These are phyloP conservation scores for Camillea tinctor DNA, from an alignment of 2,329 filamentous ascomycete genomes.

Conservation along the genomic window DNA sequence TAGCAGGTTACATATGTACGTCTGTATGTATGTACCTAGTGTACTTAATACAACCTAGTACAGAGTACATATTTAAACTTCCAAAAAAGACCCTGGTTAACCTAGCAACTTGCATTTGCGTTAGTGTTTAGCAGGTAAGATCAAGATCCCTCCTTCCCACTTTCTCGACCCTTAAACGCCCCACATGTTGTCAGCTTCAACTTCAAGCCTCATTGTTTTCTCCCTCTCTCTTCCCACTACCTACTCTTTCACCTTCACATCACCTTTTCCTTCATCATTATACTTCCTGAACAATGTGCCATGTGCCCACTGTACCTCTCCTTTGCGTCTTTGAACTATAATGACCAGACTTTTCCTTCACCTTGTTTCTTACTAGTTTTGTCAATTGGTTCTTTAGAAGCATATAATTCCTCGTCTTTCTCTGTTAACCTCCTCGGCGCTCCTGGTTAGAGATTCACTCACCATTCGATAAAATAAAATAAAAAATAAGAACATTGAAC, in stretches of 20 bases:
- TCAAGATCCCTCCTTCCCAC: too few species aligned
- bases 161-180: too few species aligned
- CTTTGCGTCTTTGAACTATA: slow-evolving; percentile 9
- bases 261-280: slow-evolving; percentile 16
- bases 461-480: too few species aligned
- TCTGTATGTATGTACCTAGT: too few species aligned
- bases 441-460: not conserved
- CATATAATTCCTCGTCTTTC: not conserved
- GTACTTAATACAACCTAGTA: too few species aligned
- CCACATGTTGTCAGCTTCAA: slow-evolving; percentile 7
- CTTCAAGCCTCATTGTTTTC: slow-evolving; percentile 15
- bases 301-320: slow-evolving; percentile 2
- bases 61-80: too few species aligned
- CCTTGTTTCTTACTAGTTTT: not conserved
- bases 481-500: slow-evolving; percentile 1
- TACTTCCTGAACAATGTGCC: slow-evolving; percentile 23
- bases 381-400: not conserved
- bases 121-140: too few species aligned
- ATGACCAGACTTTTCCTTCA: not conserved
- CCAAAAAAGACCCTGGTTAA: too few species aligned
- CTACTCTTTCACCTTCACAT: too few species aligned
- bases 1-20: too few species aligned
- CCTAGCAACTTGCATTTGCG: too few species aligned
- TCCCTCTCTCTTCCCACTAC: too few species aligned
- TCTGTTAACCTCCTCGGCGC: not conserved